Evolutionary conservation across 1,284 basidiomycete genomes (phyloP).

Genomic region (Ceratobasidium sp.): DNA sequence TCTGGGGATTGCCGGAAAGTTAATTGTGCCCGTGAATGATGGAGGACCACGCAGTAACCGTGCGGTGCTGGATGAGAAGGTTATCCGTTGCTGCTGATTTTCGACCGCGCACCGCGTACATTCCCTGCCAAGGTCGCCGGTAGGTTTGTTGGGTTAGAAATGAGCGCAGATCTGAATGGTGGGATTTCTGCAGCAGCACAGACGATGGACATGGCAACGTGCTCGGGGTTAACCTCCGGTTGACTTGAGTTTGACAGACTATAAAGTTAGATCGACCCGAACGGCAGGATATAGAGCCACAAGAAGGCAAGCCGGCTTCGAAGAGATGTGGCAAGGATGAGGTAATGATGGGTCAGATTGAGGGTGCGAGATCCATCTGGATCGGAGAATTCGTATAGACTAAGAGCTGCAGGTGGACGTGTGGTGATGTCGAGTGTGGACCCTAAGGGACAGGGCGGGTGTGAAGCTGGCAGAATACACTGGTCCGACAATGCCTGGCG

Average conservation of each 20-base stretch:
- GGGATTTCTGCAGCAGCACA: background rate
- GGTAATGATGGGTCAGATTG: constrained; percentile 37
- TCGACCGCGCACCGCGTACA: background rate
- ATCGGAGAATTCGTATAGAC: constrained; percentile 37
- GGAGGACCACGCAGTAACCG: background rate
- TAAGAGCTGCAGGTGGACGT: background rate
- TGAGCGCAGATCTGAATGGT: background rate
- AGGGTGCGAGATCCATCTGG: constrained; percentile 23
- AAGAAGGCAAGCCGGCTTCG: constrained; percentile 3
- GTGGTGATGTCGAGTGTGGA: background rate
- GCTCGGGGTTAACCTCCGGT: constrained; percentile 24
- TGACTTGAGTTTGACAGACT: background rate
- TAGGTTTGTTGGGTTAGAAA: background rate
- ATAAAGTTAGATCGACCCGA: constrained; percentile 21
- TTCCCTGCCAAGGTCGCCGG: background rate
- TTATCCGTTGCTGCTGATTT: background rate
- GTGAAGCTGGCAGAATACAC: background rate
- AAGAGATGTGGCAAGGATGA: constrained; percentile 4
- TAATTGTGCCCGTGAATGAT: background rate
- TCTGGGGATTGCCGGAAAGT: background rate
- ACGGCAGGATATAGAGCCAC: constrained; percentile 17
- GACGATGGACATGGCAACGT: background rate
- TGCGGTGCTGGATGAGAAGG: background rate
- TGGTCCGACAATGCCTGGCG: background rate
- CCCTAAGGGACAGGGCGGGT: background rate